Base-by-base conservation (phyloP, 2,329 filamentous ascomycete species). In the Conoideocrella luteorostrata region DNA sequence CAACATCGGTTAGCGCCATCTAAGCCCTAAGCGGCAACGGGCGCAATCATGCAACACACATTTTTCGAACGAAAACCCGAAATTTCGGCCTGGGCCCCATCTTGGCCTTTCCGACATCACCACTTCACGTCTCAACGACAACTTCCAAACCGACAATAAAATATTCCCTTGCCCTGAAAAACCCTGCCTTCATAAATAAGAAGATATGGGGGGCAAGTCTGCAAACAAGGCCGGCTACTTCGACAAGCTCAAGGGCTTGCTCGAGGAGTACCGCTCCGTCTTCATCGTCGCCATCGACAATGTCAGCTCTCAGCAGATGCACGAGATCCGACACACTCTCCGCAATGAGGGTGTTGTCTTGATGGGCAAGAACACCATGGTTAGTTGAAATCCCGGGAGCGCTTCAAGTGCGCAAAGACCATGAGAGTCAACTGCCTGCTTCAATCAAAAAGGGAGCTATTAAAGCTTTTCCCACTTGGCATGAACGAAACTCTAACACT, bases 331-430 rank as follows among this genome's bases (percentile, higher is more conserved):
- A 71, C 75, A 84, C 65, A 74, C 88, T 64, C 86, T 98, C 70
- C 90, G 93, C 70, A 85, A 84, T 52, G 75, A 95, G 73, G 90
- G 82, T 74, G 86, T 97, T 61, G 90, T 98, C 62, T 80, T 98
- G 75, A 97, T 97, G 93, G 93, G 91, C 70, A 97, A 96, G 86
- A 98, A 98, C 84, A 98, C 93, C 74, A 98, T 98, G 93, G 91
- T 93, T 72, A 48, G 77, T 59, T 11, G 43, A 22, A 47, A 11
- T 7, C 22, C 28, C 22, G 12, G 18, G 12, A 33, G 15, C 15
- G 17, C 17, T n/a, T 1, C 24, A 21, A 39, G 24, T 26, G 5
- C 13, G 20, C 10, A 18, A 28, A 2, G 42, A 49, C 43, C 32
- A 20, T 34, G 12, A 12, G 26, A 30, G 18, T 39, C 11, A n/a